These are phyloP conservation scores for Xylaria bambusicola DNA, from an alignment of 495 filamentous ascomycete genomes.

Conservation along the genomic window DNA sequence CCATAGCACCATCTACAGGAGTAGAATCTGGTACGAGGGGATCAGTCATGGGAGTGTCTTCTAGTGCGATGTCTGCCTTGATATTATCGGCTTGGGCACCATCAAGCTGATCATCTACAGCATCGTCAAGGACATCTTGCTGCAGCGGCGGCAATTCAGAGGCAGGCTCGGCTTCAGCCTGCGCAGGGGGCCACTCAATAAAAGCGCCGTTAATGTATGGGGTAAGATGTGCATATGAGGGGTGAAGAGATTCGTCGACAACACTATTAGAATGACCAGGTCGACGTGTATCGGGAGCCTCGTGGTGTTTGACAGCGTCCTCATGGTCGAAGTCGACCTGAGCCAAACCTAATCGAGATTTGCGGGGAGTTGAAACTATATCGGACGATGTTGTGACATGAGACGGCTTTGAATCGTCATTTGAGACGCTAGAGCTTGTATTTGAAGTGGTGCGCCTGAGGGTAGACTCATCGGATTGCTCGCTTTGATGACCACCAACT, in stretches of 20 bases:
- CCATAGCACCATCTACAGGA: conserved; percentile 15
- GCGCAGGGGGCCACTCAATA: conserved; percentile 24
- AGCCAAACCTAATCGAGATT: background rate
- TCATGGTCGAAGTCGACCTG: background rate
- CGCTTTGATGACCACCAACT: conserved; percentile 41
- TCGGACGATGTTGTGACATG: background rate
- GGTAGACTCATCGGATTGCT: conserved; percentile 26
- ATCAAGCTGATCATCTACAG: conserved; percentile 17
- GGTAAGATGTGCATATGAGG: conserved; percentile 28
- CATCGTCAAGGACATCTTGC: conserved; percentile 17
- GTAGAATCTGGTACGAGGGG: conserved; percentile 12
- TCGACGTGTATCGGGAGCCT: background rate
- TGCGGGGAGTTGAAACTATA: background rate
- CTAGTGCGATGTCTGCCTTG: conserved; percentile 6
- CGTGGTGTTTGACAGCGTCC: background rate
- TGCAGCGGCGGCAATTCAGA: background rate
- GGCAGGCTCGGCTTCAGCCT: conserved; percentile 14
- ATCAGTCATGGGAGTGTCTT: conserved; percentile 19
- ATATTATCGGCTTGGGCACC: background rate
- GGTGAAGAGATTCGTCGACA: background rate
- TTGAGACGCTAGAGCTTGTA: conserved; percentile 21
- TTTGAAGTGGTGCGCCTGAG: conserved; percentile 23
- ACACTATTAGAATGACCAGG: background rate
- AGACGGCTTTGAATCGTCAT: conserved; percentile 17
- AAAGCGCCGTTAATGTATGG: conserved; percentile 30